These are phyloP conservation scores for Eucalyptus virginea DNA, from an alignment of 345 rosid genomes.

Conservation along the genomic window DNA sequence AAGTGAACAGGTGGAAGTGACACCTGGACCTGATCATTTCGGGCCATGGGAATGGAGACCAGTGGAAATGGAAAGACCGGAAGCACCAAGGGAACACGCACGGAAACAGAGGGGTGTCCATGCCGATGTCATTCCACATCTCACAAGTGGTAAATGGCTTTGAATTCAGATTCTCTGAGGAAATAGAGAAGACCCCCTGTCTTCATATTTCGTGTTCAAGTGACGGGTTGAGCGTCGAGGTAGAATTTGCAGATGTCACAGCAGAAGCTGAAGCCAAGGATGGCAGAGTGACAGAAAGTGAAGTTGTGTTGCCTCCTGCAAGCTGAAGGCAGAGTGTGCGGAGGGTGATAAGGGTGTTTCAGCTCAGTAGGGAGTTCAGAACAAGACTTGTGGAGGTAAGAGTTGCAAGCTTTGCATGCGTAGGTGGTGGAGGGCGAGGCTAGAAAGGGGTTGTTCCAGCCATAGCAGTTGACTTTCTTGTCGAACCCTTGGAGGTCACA, in stretches of 20 bases:
- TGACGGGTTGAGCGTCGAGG: neutral
- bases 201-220: neutral
- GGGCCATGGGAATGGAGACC: neutral
- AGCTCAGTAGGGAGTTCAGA: neutral
- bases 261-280: neutral
- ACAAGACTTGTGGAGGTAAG: neutral
- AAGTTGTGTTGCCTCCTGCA: neutral
- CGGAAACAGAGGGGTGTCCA: neutral
- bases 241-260: neutral
- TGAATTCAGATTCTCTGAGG: neutral
- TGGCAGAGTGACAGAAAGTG: neutral
- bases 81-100: neutral
- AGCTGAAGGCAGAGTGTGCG: neutral
- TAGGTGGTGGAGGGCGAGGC: neutral
- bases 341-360: neutral
- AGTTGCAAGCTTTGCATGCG: neutral
- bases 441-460: neutral
- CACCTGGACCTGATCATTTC: neutral
- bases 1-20: neutral
- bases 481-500: neutral
- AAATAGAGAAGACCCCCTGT: neutral
- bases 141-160: neutral
- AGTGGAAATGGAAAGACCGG: neutral
- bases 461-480: neutral
- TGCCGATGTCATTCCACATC: neutral